A percentile compares a stretch with the other conserved stretches of the same genome.
These are phyloP conservation scores for Tuctoria greenei DNA, from an alignment of 176 grass and related monocot genomes.

Conservation along the genomic window DNA sequence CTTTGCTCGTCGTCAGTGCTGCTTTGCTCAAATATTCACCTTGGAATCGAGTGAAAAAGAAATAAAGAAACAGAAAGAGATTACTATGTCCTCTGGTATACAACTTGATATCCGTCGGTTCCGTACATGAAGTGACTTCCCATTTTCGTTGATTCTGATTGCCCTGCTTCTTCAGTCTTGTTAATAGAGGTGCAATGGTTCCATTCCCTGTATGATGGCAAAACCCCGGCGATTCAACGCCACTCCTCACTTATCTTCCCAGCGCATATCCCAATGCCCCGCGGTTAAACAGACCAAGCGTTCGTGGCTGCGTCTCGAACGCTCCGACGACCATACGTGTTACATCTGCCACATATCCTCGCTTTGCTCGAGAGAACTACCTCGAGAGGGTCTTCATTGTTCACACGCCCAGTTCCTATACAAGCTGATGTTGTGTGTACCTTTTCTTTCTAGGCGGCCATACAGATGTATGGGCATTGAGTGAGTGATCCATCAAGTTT, in stretches of 20 bases:
- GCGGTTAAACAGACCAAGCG: constrained; percentile 27
- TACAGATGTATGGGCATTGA: neutral
- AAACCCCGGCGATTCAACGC: constrained; percentile 9
- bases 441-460: neutral
- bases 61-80: neutral
- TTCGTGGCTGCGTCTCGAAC: no score
- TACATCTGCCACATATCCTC: neutral
- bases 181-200: neutral
- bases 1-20: neutral
- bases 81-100: neutral
- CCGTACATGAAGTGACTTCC: neutral
- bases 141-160: neutral
- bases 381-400: neutral
- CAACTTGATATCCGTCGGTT: neutral
- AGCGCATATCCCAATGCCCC: no score
- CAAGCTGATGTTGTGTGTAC: neutral
- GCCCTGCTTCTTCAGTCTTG: no score
- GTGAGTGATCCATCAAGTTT: neutral
- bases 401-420: neutral
- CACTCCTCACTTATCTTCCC: no score
- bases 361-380: neutral
- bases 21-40: neutral
- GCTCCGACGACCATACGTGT: neutral
- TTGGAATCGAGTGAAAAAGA: neutral
- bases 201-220: no score